These are phyloP conservation scores for Gossypium thurberi DNA, from an alignment of 345 rosid genomes.

Conservation along the genomic window DNA sequence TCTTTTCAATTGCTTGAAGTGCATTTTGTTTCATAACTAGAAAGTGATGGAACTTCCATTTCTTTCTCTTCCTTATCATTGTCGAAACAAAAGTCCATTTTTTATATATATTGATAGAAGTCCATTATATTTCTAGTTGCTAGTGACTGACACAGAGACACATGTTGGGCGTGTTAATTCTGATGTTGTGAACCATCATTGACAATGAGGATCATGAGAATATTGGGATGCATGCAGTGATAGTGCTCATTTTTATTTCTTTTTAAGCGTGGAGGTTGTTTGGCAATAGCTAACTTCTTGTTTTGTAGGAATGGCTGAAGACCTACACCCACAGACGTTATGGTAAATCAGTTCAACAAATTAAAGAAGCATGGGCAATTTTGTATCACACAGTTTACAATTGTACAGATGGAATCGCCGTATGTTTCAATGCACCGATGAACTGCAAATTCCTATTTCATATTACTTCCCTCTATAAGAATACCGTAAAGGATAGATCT, in stretches of 20 bases:
- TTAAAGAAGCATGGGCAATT: conserved; percentile 75
- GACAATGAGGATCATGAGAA: not conserved
- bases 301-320: conserved; percentile 75
- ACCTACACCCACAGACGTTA: conserved; percentile 70
- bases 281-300: conserved; percentile 7
- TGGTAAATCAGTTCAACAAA: conserved; percentile 54
- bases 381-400: conserved; percentile 77
- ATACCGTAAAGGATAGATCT: not conserved
- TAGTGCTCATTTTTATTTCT: not conserved
- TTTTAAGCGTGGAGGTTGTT: not conserved
- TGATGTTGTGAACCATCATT: not conserved
- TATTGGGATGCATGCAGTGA: not conserved
- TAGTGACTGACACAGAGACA: not conserved
- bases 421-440: conserved; percentile 32
- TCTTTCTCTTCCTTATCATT: not conserved
- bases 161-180: not conserved
- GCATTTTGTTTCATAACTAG: not conserved
- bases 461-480: conserved; percentile 4
- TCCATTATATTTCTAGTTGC: not conserved
- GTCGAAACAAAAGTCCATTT: not conserved
- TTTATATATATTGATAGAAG: not conserved
- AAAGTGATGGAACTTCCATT: not conserved
- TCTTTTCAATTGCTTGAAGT: not conserved
- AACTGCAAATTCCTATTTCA: not conserved
- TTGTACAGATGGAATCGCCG: conserved; percentile 74